Conservation (phyloP, 768 basidiomycete genomes). For the Termitomyces sp. region DNA sequence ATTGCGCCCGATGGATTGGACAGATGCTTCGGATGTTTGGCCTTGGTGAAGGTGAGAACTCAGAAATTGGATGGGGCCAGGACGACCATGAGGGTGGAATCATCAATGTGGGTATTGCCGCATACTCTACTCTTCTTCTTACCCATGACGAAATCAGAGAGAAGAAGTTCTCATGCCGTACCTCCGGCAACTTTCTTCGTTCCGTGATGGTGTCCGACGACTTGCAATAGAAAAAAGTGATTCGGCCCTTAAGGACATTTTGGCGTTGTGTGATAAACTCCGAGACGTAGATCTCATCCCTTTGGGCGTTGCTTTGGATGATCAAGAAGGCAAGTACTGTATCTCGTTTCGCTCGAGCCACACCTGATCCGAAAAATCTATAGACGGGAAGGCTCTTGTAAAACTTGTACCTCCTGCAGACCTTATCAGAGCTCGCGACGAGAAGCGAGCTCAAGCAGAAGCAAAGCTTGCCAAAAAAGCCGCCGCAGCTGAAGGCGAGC, state of each 20-base stretch:
- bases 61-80: conserved; percentile 87
- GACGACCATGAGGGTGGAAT: conserved; percentile 43
- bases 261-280: conserved; percentile 85
- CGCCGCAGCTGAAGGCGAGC: conserved; percentile 61
- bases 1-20: conserved; percentile 67
- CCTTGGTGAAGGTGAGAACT: conserved; percentile 64
- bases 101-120: conserved; percentile 47
- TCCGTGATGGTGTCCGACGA: conserved; percentile 86
- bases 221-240: conserved; percentile 75
- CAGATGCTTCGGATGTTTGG: conserved; percentile 79
- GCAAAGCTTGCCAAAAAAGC: conserved; percentile 82
- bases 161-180: conserved; percentile 90
- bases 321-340: conserved; percentile 76
- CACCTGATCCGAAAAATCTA: conserved; percentile 5
- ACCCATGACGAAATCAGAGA: conserved; percentile 45
- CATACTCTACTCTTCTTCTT: conserved; percentile 4
- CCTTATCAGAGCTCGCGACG: conserved; percentile 82
- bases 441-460: conserved; percentile 73
- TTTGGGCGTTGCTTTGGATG: conserved; percentile 94
- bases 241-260: conserved; percentile 71
- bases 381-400: conserved; percentile 93
- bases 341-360: neutral
- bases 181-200: conserved; percentile 77
- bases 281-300: conserved; percentile 89
- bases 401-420: conserved; percentile 86